Percentiles rank a stretch among this genome's conserved stretches.
Evolutionary conservation across 1,284 basidiomycete species (phyloP).

Genomic region (Porogramme epimiltina): DNA sequence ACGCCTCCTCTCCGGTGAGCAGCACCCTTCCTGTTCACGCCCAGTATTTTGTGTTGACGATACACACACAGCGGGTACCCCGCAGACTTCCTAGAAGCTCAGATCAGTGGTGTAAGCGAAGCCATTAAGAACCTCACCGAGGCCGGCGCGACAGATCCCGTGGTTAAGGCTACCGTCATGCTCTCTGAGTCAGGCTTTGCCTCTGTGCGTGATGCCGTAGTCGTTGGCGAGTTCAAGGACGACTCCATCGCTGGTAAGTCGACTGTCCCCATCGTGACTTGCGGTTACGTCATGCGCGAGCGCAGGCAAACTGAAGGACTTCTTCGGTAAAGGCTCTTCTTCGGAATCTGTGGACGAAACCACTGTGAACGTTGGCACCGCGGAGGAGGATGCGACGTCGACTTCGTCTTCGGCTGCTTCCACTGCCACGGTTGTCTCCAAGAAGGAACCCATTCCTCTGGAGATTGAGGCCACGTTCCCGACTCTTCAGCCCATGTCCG

Average conservation of each 20-base stretch:
- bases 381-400: conserved; percentile 23
- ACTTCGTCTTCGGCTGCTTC: conserved; percentile 30
- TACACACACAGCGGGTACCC: conserved; percentile 56
- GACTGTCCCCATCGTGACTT: neutral
- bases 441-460: conserved; percentile 60
- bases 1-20: conserved; percentile 57
- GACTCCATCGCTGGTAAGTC: conserved; percentile 70
- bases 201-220: conserved; percentile 75
- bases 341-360: conserved; percentile 19
- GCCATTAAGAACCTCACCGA: conserved; percentile 78
- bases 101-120: conserved; percentile 67
- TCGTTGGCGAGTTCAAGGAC: conserved; percentile 76
- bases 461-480: conserved; percentile 64
- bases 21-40: no score
- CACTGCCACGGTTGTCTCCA: conserved; percentile 27
- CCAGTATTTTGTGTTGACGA: neutral
- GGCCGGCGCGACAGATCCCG: conserved; percentile 66
- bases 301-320: conserved; percentile 78
- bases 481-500: conserved; percentile 70
- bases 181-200: conserved; percentile 86
- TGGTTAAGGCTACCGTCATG: conserved; percentile 80
- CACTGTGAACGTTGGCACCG: conserved; percentile 18
- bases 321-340: conserved; percentile 70
- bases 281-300: conserved; percentile 16
- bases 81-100: conserved; percentile 66